phyloP scores from a whole-genome alignment of 352 stramenopile genomes.

The Phytopythium kandeliae region DNA sequence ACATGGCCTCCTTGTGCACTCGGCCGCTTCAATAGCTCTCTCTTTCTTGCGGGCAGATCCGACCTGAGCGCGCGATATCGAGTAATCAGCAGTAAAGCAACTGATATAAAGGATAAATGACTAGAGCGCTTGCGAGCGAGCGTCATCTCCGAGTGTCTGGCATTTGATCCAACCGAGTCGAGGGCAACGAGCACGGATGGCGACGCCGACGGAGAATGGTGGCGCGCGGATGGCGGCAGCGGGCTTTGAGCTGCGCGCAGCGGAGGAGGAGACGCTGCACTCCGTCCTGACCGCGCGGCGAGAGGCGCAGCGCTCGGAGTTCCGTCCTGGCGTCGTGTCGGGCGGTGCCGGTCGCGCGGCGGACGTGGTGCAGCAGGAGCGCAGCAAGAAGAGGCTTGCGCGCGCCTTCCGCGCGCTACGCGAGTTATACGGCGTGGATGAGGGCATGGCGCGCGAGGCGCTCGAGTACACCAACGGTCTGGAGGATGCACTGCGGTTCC shows the following conservation, averaged over 20 bases:
- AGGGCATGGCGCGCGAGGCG: constrained; percentile 27
- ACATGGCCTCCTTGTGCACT: no score
- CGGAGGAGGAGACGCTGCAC: constrained; percentile 50
- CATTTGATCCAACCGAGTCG: no score
- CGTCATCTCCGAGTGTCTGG: no score
- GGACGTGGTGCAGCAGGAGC: constrained; percentile 39
- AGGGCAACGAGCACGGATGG: no score
- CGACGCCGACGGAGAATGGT: not conserved
- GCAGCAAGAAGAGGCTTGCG: constrained; percentile 48
- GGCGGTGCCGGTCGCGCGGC: constrained; percentile 9
- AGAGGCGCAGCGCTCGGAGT: constrained; percentile 22
- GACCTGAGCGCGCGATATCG: no score
- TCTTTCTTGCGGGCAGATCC: no score
- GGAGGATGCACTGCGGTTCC: constrained; percentile 62
- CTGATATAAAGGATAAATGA: no score
- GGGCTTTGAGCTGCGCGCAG: constrained; percentile 50
- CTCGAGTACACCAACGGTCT: constrained; percentile 55
- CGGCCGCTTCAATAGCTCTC: no score
- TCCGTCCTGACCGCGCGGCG: constrained; percentile 19
- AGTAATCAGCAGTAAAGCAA: no score
- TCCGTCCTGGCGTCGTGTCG: constrained; percentile 46
- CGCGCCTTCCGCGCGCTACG: constrained; percentile 34
- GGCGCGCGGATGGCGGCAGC: constrained; percentile 1
- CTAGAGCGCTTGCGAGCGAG: no score
- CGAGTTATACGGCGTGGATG: constrained; percentile 40